Base-by-base conservation (phyloP, 139 green algal species). In the Chlorella vulgaris region DNA sequence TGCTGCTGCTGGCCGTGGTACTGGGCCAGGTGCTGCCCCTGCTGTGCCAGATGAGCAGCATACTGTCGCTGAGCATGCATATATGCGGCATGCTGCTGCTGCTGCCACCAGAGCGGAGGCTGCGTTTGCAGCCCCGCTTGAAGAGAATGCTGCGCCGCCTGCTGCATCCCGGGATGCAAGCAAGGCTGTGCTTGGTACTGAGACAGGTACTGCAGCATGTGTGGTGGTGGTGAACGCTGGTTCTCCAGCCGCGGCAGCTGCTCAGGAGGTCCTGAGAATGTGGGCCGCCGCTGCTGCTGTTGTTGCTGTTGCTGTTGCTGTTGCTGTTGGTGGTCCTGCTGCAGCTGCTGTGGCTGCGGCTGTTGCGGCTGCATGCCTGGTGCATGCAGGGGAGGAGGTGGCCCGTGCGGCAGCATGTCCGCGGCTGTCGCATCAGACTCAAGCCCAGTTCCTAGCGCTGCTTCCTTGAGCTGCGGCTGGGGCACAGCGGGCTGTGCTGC, bases 1-100 rank as follows among this genome's bases (percentile, higher is more conserved):
- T 63, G 42, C 22, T 43, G 69, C 69, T 76, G 69, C 55, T 31
- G 55, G 55, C 55, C n/a, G 15, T 65, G 55, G 18, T 65, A 21
- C 55, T 21, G 55, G 15, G n/a, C 5, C 6, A 69, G 28, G 7
- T 69, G 62, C 39, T 21, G 71, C 42, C 39, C 47, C 18, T 69
- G 31, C 29, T 69, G 31, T 21, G 55, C 55, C 58, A 69, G 38
- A 26, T 69, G 73, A 2, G 39, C 36, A n/a, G 51, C 36, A 1
- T 10, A 19, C 8, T 51, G 73, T 8, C 63, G 53, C 50, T 58
- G 69, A 5, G 69, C 43, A 47, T 77, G 39, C 40, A 40, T 15
- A 19, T 53, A 77, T 7, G 13, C 7, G 0, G 42, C 43, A n/a
- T 65, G 69, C 31, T 65, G 47, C 1, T 42, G 69, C 42, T 77